A percentile compares a stretch with the other conserved stretches of the same genome.
phyloP scores from a whole-genome alignment of 208 protist genomes.

The Strigomonas culicis region DNA sequence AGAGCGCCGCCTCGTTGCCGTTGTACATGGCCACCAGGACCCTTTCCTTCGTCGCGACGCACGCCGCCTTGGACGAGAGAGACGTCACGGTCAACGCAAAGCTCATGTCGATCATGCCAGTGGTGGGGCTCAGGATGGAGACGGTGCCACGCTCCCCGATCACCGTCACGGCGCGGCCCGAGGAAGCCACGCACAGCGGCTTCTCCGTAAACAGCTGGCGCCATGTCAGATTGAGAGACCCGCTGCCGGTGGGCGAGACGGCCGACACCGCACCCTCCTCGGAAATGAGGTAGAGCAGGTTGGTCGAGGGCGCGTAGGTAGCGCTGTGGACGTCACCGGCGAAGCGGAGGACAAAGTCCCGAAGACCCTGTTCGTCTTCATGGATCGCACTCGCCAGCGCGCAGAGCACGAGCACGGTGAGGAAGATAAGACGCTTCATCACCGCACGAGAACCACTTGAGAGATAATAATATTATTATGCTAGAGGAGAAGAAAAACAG shows the following conservation, averaged over 20 bases:
- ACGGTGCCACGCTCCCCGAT: slow-evolving; percentile 41
- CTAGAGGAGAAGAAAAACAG: no score
- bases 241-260: slow-evolving; percentile 23
- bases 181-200: slow-evolving; percentile 51
- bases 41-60: slow-evolving; percentile 24
- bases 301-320: slow-evolving; percentile 31
- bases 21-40: slow-evolving; percentile 31
- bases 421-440: no score
- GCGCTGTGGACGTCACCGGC: slow-evolving; percentile 69
- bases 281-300: slow-evolving; percentile 51
- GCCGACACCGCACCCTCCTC: slow-evolving; percentile 70
- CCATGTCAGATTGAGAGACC: slow-evolving; percentile 51
- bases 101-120: slow-evolving; percentile 52
- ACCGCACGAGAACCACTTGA: no score
- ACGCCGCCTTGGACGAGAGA: slow-evolving; percentile 19
- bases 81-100: slow-evolving; percentile 22
- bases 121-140: slow-evolving; percentile 41
- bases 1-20: slow-evolving; percentile 24
- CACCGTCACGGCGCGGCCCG: slow-evolving; percentile 26
- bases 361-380: slow-evolving; percentile 82
- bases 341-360: slow-evolving; percentile 77
- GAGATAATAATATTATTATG: no score
- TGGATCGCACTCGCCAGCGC: slow-evolving; percentile 39
- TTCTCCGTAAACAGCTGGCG: slow-evolving; percentile 39
- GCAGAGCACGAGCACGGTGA: neutral